Percentiles rank a stretch among this genome's conserved stretches.
Evolutionary conservation across 2,329 filamentous ascomycete genomes (phyloP).

Genomic region (Penicillium sp.): DNA sequence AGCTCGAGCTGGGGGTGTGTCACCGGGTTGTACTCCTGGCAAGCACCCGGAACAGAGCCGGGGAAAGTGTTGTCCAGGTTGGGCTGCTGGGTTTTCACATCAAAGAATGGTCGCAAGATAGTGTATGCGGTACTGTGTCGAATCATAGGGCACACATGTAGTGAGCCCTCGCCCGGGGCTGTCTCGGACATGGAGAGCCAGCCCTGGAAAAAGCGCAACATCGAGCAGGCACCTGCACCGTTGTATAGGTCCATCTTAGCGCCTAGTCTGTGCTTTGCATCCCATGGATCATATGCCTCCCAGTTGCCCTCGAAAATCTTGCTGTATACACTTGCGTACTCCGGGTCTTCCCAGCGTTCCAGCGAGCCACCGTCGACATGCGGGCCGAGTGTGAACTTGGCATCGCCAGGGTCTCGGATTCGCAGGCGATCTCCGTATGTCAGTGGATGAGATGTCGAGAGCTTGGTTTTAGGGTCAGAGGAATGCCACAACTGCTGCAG

Average conservation of each 20-base stretch:
- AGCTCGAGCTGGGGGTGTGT: constrained; percentile 74
- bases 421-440: constrained; percentile 73
- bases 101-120: constrained; percentile 83
- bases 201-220: constrained; percentile 88
- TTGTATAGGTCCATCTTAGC: constrained; percentile 78
- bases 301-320: constrained; percentile 73
- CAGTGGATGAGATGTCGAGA: constrained; percentile 63
- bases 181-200: constrained; percentile 80
- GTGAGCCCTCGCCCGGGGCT: constrained; percentile 74
- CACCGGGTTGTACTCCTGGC: constrained; percentile 67
- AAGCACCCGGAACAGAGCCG: constrained; percentile 69
- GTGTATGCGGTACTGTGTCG: constrained; percentile 77
- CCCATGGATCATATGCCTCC: constrained; percentile 84
- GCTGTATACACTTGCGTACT: constrained; percentile 75
- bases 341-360: constrained; percentile 73
- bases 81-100: constrained; percentile 51
- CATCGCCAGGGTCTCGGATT: constrained; percentile 73
- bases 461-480: constrained; percentile 50
- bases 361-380: constrained; percentile 76
- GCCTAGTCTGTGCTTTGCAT: constrained; percentile 68
- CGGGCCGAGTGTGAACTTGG: constrained; percentile 71
- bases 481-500: constrained; percentile 70
- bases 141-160: constrained; percentile 80
- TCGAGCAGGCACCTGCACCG: constrained; percentile 78
- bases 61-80: constrained; percentile 59